Conservation (phyloP, 2,329 filamentous ascomycete species). For the Fonsecaea monophora region DNA sequence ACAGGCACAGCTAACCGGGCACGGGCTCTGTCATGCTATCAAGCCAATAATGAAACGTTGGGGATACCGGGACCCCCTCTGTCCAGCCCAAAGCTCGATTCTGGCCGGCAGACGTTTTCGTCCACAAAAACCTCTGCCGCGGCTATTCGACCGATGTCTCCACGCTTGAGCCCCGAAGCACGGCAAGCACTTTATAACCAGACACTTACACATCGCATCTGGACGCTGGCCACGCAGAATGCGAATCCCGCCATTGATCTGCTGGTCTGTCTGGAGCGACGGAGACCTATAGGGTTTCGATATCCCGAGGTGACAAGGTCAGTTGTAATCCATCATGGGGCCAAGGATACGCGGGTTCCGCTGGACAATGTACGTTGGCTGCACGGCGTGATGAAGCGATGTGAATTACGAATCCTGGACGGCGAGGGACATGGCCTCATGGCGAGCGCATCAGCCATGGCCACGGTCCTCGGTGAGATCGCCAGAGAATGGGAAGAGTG, state of each 20-base stretch:
- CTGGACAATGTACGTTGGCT: constrained; percentile 96
- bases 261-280: constrained; percentile 87
- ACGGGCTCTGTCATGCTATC: constrained; percentile 29
- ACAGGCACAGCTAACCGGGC: constrained; percentile 21
- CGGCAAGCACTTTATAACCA: constrained; percentile 68
- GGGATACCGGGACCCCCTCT: not conserved
- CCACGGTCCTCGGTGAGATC: constrained; percentile 91
- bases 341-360: constrained; percentile 86
- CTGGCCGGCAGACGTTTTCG: constrained; percentile 22
- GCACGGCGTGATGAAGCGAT: constrained; percentile 89
- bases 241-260: constrained; percentile 95
- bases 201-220: constrained; percentile 89
- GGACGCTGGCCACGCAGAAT: constrained; percentile 87
- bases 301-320: constrained; percentile 94
- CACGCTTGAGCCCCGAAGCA: constrained; percentile 33
- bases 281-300: constrained; percentile 90
- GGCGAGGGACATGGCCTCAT: constrained; percentile 95
- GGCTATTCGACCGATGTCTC: constrained; percentile 23
- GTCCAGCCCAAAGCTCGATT: constrained; percentile 20
- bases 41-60: constrained; percentile 28
- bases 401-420: constrained; percentile 87
- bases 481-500: constrained; percentile 92
- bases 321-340: constrained; percentile 93
- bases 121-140: constrained; percentile 13
- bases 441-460: constrained; percentile 94